Evolutionary conservation across 164 flowering plant species (phyloP).

Genomic region (Vitis rupestris): DNA sequence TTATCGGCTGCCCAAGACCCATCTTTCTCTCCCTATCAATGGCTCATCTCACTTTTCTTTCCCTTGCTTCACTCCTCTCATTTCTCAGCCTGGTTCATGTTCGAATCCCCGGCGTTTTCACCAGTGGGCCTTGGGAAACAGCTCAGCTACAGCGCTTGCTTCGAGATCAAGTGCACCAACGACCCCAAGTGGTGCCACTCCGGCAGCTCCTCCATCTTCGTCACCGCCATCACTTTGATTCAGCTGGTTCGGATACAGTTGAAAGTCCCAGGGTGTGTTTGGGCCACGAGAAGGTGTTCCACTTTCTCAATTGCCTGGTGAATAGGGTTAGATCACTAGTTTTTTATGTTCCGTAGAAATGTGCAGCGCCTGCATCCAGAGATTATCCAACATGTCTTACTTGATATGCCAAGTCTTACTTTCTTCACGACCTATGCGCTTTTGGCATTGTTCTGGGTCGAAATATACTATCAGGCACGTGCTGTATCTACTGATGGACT

Average conservation of each 20-base stretch:
- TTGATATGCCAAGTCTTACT: constrained; percentile 86
- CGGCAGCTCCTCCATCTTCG: too few species aligned
- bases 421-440: constrained; percentile 96
- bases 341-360: constrained; percentile 62
- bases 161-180: too few species aligned
- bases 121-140: too few species aligned
- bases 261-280: constrained; percentile 66
- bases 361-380: constrained; percentile 62
- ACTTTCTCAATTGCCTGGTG: constrained; percentile 56
- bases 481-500: constrained; percentile 87
- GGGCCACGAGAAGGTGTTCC: constrained; percentile 71
- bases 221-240: too few species aligned
- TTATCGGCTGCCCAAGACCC: too few species aligned
- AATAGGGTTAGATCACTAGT: constrained; percentile 70
- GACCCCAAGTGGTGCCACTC: too few species aligned
- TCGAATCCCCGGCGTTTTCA: too few species aligned
- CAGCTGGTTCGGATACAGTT: constrained; percentile 46
- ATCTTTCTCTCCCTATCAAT: too few species aligned
- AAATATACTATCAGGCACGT: constrained; percentile 98
- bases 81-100: too few species aligned
- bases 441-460: constrained; percentile 94
- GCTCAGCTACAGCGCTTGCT: too few species aligned
- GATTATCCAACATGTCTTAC: constrained; percentile 79
- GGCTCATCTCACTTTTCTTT: too few species aligned
- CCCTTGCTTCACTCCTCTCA: too few species aligned